These are phyloP conservation scores for Trichosporon sp. DNA, from an alignment of 1,284 basidiomycete genomes.

Conservation along the genomic window DNA sequence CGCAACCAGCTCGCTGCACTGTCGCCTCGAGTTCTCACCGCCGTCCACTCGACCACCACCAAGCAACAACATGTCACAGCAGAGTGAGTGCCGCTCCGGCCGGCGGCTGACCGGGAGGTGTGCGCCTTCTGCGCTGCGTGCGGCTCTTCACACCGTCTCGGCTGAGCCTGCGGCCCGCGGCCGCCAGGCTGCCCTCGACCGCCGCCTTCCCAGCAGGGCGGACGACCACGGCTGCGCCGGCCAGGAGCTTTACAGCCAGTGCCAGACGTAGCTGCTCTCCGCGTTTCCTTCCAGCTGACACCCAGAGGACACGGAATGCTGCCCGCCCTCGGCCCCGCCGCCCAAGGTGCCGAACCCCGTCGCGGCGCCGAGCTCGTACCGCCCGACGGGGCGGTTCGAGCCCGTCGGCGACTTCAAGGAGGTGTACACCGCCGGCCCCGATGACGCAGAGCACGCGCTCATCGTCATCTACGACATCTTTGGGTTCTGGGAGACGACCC, in stretches of 20 bases:
- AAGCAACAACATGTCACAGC: not conserved
- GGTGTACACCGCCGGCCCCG: conserved; percentile 41
- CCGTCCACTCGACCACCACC: not conserved
- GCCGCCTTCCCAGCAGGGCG: too few species aligned
- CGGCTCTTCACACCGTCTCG: not conserved
- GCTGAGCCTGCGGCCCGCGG: too few species aligned
- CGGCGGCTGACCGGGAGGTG: not conserved
- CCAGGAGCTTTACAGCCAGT: not conserved
- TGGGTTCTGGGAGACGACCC: conserved; percentile 46
- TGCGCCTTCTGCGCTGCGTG: not conserved
- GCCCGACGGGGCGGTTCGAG: conserved; percentile 28
- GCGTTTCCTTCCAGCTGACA: not conserved
- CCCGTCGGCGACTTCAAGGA: conserved; percentile 30
- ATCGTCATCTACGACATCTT: conserved; percentile 47
- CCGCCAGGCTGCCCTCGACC: too few species aligned
- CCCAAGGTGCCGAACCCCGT: conserved; percentile 37
- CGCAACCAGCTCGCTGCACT: not conserved
- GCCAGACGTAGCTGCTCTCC: not conserved
- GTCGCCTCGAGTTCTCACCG: not conserved
- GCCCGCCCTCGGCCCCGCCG: conserved; percentile 32
- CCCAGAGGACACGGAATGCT: conserved; percentile 22
- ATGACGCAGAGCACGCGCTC: conserved; percentile 35
- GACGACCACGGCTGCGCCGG: not conserved
- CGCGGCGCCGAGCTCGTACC: conserved; percentile 21
- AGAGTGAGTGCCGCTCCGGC: not conserved